Evolutionary conservation across 208 protist genomes (phyloP), one percentile per base, ranked within the genome.

Genomic region (Polymyxa betae): DNA sequence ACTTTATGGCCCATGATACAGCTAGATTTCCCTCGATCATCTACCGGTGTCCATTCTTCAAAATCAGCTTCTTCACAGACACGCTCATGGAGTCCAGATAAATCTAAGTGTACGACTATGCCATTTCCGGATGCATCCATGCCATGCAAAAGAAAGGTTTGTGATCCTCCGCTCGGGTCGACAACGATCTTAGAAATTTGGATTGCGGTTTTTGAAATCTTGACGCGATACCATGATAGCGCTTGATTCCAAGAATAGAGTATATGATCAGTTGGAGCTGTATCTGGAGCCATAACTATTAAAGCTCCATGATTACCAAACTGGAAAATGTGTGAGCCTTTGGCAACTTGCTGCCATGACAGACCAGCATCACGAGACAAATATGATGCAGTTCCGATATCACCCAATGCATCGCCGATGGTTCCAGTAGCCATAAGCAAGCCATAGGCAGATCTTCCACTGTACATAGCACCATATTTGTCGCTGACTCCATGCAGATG

Each of bases 291-390:
- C 60, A 93, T 93, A 12, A 93, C 88, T 32, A 93, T 93, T 45
- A 93, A 45, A 32, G 77, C 88, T 45, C 92, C 92, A 82, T 93
- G 92, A 89, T 93, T 90, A n/a, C 89, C 92, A 43, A 90, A 92
- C 90, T 92, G 89, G 45, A 92, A 93, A 87, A 92, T 93, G 90
- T 92, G 77, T 35, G 90, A 92, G 16, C 92, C 92, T 46, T 91
- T 45, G 16, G 49, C 20, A 0, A 93, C 78, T 82, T 93, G 41
- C 66, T 91, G 40, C 92, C 92, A 93, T 12, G 77, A 91, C 1
- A 93, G 64, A 49, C 92, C 92, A 32, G 92, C 92, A 52, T 93
- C 92, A 35, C 90, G 77, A 5, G 77, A 91, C 46, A 93, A 88
- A 78, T 90, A 93, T 10, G 92, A 92, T 44, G 88, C 90, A n/a